Base-by-base conservation (phyloP, 2,329 filamentous ascomycete genomes). In the Penicillium occitanis region DNA sequence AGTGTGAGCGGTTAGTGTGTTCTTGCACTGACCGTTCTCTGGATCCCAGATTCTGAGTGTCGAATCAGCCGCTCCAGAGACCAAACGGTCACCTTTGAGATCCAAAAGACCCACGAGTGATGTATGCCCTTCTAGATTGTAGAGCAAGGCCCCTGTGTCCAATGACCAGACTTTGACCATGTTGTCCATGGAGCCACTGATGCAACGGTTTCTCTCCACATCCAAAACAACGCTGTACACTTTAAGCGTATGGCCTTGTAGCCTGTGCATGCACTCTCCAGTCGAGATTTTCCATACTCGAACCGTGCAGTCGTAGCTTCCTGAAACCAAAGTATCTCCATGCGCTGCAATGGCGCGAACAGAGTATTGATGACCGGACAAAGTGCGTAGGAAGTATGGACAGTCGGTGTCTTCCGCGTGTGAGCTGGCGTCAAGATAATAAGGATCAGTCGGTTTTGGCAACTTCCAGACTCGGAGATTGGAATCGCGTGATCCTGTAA, bases 171-270 rank as follows among this genome's bases (percentile, higher is more conserved):
- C 94, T 79, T 97, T 98, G 75, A 99, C 95, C 69, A 93, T 86
- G 69, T 95, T 97, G 77, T 99, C 95, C 95, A 99, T 99, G 6
- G 93, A 97, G 13, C 95, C 95, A 69, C 93, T 97, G 69, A 99
- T 98, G 79, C 95, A 99, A 48, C 94, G 90, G 74, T 96, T 96
- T 67, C 95, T 91, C 72, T 90, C 89, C 71, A 93, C 90, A 73
- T 99, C 95, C 25, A 98, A 83, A 8, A 99, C 95, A 8, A 99
- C 95, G 68, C 93, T 97, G 77, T 99, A 99, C 0, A 99, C 95
- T 77, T 99, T 98, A 76, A 94, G 89, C 0, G 87, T 86, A 75
- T 99, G 95, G 0, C 95, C 95, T 68, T 90, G 88, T 4, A 99
- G 84, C 13, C 92, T 88, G 73, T 97, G 92, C 3, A 95, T 76